A percentile compares a stretch with the other conserved stretches of the same genome.
These are phyloP conservation scores for Pseudozyma thailandica DNA, from an alignment of 1,284 basidiomycete species.

Conservation along the genomic window DNA sequence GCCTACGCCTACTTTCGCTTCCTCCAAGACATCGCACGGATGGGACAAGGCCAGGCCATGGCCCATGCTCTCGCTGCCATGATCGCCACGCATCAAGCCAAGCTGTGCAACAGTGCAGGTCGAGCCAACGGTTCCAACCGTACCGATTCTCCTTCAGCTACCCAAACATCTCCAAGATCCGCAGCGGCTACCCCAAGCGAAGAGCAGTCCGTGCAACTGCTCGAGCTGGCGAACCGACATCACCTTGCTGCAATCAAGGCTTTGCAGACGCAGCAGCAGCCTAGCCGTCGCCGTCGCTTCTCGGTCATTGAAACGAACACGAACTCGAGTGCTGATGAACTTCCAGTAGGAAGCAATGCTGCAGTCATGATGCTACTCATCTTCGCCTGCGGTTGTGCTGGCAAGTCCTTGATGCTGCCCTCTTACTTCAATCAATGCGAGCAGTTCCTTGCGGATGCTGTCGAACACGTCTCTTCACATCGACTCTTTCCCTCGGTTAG, in stretches of 20 bases:
- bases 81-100: constrained; percentile 27
- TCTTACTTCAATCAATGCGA: constrained; percentile 51
- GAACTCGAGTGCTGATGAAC: constrained; percentile 14
- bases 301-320: constrained; percentile 41
- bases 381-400: constrained; percentile 30
- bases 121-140: not conserved
- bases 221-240: constrained; percentile 41
- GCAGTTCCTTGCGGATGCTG: constrained; percentile 43
- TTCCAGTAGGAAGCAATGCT: constrained; percentile 40
- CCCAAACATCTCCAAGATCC: not conserved
- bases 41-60: constrained; percentile 45
- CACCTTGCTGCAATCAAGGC: constrained; percentile 45
- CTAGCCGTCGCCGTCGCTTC: constrained; percentile 45
- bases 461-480: constrained; percentile 37
- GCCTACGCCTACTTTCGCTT: constrained; percentile 30
- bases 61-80: constrained; percentile 42
- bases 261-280: constrained; percentile 38
- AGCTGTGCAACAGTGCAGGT: not conserved
- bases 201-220: not conserved
- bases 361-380: constrained; percentile 43
- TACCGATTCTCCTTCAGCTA: not conserved
- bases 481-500: constrained; percentile 35
- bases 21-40: constrained; percentile 26
- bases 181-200: not conserved
- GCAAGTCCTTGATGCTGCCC: constrained; percentile 48